phyloP scores from a whole-genome alignment of 495 filamentous ascomycete species.

The Penicillium coprophilum region DNA sequence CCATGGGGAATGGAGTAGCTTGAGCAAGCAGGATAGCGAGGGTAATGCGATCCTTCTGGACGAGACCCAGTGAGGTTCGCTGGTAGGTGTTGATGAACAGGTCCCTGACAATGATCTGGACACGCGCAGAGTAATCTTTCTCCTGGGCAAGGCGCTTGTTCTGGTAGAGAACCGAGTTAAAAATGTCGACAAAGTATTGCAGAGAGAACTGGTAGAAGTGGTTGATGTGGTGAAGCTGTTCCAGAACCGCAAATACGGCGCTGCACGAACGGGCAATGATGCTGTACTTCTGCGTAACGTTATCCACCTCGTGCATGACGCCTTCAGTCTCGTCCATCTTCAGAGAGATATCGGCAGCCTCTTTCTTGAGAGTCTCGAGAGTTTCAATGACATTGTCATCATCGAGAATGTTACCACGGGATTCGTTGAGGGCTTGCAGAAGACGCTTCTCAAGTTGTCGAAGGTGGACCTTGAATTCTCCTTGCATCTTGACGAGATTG shows the following conservation, averaged over 20 bases:
- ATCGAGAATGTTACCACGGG: constrained; percentile 95
- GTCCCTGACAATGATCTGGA: constrained; percentile 83
- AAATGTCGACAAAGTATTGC: constrained; percentile 97
- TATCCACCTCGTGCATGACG: constrained; percentile 96
- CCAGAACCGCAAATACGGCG: constrained; percentile 92
- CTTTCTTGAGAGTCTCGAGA: constrained; percentile 94
- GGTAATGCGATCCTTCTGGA: constrained; percentile 92
- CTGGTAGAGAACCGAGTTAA: constrained; percentile 83
- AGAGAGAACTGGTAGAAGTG: constrained; percentile 99
- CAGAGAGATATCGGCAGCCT: constrained; percentile 89
- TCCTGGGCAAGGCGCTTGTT: constrained; percentile 73
- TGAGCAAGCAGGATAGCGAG: constrained; percentile 96
- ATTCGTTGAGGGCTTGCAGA: constrained; percentile 93
- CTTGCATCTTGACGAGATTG: constrained; percentile 96
- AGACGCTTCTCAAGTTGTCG: constrained; percentile 94
- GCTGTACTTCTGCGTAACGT: constrained; percentile 88
- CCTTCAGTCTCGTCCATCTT: constrained; percentile 97
- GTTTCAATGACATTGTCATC: constrained; percentile 98
- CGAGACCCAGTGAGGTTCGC: constrained; percentile 83
- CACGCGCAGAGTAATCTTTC: constrained; percentile 70
- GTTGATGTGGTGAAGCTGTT: constrained; percentile 96
- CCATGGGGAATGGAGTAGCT: constrained; percentile 90
- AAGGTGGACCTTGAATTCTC: constrained; percentile 96
- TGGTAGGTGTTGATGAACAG: constrained; percentile 91
- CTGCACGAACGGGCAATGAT: constrained; percentile 92